A percentile compares a stretch with the other conserved stretches of the same genome.
Conservation (phyloP, 31 red algal genomes). For the Asparagopsis taxiformis region DNA sequence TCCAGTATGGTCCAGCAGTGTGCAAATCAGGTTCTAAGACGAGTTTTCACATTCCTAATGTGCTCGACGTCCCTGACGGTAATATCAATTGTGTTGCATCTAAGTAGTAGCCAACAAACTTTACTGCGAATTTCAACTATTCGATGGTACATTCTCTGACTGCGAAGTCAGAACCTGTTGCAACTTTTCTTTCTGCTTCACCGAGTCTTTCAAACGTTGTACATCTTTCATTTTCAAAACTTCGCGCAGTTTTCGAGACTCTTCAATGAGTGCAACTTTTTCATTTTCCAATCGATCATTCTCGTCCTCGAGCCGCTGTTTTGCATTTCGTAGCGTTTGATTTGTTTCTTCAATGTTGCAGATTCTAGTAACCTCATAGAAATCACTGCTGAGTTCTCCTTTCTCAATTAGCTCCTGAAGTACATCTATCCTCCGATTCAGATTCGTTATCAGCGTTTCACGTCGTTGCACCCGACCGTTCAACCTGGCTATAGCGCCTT, state of each 20-base stretch:
- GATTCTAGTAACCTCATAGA: constrained; percentile 15
- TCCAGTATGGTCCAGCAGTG: too few species aligned
- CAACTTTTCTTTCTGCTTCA: constrained; percentile 14
- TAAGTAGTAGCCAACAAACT: too few species aligned
- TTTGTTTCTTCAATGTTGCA: constrained; percentile 7
- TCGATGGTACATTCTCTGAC: too few species aligned
- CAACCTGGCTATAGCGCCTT: constrained; percentile 20
- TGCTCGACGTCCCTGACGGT: too few species aligned
- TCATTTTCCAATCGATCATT: constrained; percentile 22
- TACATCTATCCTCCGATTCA: constrained; percentile 25
- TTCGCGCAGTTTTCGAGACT: constrained; percentile 24
- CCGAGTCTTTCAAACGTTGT: constrained; percentile 17
- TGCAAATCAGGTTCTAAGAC: too few species aligned
- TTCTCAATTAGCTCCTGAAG: constrained; percentile 1
- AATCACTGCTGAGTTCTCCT: not conserved
- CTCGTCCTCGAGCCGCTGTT: constrained; percentile 2
- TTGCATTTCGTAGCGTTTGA: constrained; percentile 2
- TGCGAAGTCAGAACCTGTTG: constrained; percentile 20
- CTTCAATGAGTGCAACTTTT: constrained; percentile 22
- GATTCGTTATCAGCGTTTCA: constrained; percentile 24
- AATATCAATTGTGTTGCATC: too few species aligned
- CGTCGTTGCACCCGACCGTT: constrained; percentile 3
- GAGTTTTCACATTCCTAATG: too few species aligned
- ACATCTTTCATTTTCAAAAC: constrained; percentile 24
- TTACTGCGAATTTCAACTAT: too few species aligned